Base-by-base conservation (phyloP, 805 yeast species). In the Sungouiozyma ichnusensis region DNA sequence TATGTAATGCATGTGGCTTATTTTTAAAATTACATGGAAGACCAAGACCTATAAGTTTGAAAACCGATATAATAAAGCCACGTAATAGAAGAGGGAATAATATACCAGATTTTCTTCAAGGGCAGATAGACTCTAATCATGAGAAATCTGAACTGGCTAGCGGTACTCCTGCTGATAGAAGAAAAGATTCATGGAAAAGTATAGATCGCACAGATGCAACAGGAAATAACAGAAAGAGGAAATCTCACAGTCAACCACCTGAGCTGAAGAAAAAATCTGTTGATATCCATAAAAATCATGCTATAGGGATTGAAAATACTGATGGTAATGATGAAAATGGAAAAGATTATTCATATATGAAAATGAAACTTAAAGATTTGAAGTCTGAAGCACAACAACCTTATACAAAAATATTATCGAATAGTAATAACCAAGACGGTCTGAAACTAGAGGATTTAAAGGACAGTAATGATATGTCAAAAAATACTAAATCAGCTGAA, bases 1-100 rank as follows among this genome's bases (percentile, higher is more conserved):
- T 88, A 38, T 88, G 97, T 62, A 88, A 88, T 65, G 97, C 97
- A 8, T 86, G 96, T 67, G 96, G 96, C 0, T 68, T 86, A 39
- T 86, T 86, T 55, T 65, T 87, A 45, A 88, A 88, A 64, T 72
- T 88, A 35, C 97, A 88, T 58, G 95, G 96, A 18, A 75, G 94
- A 41, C 85, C 95, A 33, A 72, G 97, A 54, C 97, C 97, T 4
- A 87, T 87, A 42, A 78, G 87, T 18, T 69, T 88, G 54, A 88
- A 88, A 61, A 85, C 96, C 9, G 95, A 88, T 65, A 87, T 88
- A 20, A 88, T 88, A 60, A 86, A 87, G 65, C 80, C 92, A 35
- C 73, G 97, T 58, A 88, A 88, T 59, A 74, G 97, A 54, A 81
- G 83, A 55, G 80, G 48, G 3, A 48, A 48, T 24, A 49, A 46